Evolutionary conservation across 2,329 filamentous ascomycete species (phyloP), one percentile per base, ranked within the genome.

Genomic region (Alternaria consortialis): DNA sequence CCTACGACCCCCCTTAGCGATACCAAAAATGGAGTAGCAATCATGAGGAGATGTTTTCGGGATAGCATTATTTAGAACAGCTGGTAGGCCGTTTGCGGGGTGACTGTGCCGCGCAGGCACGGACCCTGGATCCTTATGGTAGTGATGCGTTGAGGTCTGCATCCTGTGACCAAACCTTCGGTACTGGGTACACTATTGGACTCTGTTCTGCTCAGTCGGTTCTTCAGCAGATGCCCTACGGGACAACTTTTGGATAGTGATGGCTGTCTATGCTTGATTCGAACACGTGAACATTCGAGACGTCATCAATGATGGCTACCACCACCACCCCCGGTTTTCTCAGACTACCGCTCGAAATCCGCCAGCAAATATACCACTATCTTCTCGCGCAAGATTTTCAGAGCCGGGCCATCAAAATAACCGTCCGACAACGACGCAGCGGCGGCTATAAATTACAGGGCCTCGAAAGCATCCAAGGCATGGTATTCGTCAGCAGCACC

Each of bases 291-390:
- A 5, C 43, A 46, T 46, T 15, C 15, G 17, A 1, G 17, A 46
- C 43, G 25, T 31, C 15, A 46, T 32, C n/a, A 7, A 52, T 20
- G 20, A 52, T 52, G 48, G 20, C 34, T 9, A 27, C 17, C 34
- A 40, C 48, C 23, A 36, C 34, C 7, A 36, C 34, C 23, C 48
- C 48, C 7, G 34, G 48, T 20, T 27, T 52, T 9, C 48, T 52
- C 20, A 52, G 34, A 37, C 48, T 52, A 39, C 48, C 48, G 17
- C 48, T 36, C 34, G 48, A 52, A 52, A 34, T 52, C 13, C 48
- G 48, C 3, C 48, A 52, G 34, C 34, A 39, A 2, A 52, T 52
- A 27, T 52, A 52, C 6, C 48, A 52, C 15, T 52, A 39, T 13
- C 9, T 36, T 37, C 48, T 52, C 20, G 34, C 23, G 20, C 34